A percentile compares a stretch with the other conserved stretches of the same genome.
These are phyloP conservation scores for Picea abies DNA, from an alignment of 83 land plant species.

Conservation along the genomic window DNA sequence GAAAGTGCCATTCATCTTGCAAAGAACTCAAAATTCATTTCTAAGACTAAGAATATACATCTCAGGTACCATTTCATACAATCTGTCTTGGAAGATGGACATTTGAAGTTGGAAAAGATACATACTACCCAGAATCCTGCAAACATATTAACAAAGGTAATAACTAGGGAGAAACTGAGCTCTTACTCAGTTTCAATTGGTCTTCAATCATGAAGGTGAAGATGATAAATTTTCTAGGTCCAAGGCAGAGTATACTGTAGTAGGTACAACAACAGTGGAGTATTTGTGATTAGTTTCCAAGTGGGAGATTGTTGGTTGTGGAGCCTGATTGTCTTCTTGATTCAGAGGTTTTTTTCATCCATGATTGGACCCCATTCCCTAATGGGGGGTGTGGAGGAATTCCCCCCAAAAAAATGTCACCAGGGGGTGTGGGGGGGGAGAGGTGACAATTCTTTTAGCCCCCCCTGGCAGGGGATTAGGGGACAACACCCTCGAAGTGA, in stretches of 20 bases:
- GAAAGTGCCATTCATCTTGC: too few relatives aligned
- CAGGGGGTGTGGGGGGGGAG: too few relatives aligned
- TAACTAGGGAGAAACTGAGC: not conserved
- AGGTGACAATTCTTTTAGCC: too few relatives aligned
- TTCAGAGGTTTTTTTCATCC: not conserved
- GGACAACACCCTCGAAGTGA: too few relatives aligned
- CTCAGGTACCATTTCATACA: not conserved
- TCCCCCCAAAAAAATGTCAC: too few relatives aligned
- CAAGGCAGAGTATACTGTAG: not conserved
- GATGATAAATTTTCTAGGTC: not conserved
- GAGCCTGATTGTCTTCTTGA: not conserved
- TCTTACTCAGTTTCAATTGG: too few relatives aligned
- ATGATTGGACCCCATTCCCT: too few relatives aligned
- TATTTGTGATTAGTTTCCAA: not conserved
- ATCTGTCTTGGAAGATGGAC: not conserved
- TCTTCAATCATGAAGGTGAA: not conserved
- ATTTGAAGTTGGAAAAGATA: constrained; percentile 5
- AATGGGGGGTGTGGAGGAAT: too few relatives aligned
- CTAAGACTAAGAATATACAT: not conserved
- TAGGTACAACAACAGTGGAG: not conserved
- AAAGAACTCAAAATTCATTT: not conserved
- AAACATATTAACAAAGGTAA: not conserved
- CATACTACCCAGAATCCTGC: not conserved
- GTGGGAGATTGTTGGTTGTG: not conserved
- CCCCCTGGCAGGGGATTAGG: too few relatives aligned